Evolutionary conservation across 2,329 filamentous ascomycete genomes (phyloP).

Genomic region (Fusarium sp.): DNA sequence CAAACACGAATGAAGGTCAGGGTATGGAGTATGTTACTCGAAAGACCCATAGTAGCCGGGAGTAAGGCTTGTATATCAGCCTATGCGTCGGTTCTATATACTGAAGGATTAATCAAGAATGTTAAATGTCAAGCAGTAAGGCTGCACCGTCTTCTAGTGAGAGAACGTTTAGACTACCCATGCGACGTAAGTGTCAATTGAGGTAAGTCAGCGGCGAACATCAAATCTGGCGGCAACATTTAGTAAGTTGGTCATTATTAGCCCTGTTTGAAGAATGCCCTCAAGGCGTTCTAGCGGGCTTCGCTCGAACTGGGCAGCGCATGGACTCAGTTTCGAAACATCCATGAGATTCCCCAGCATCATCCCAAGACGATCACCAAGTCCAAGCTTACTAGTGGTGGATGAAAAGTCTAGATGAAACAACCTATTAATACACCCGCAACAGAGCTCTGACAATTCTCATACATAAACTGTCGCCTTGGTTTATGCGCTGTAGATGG

Average conservation of each 20-base stretch:
- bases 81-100: not conserved
- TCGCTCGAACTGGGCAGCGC: not conserved
- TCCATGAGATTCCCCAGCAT: not conserved
- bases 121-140: not conserved
- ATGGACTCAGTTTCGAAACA: not conserved
- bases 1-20: not conserved
- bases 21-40: not conserved
- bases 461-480: not conserved
- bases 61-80: not conserved
- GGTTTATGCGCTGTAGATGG: not conserved
- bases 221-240: not conserved
- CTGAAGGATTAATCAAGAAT: not conserved
- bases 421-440: not conserved
- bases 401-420: slow-evolving; percentile 3
- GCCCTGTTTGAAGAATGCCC: not conserved
- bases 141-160: not conserved
- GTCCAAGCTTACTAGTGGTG: not conserved
- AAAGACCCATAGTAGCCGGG: not conserved
- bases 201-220: not conserved
- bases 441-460: not conserved
- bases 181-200: not conserved
- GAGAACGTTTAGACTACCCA: not conserved
- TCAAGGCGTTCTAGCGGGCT: not conserved
- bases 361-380: not conserved
- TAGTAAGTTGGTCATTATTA: not conserved